Evolutionary conservation across 495 filamentous ascomycete species (phyloP).

Genomic region (Lasiosphaeria ovina): DNA sequence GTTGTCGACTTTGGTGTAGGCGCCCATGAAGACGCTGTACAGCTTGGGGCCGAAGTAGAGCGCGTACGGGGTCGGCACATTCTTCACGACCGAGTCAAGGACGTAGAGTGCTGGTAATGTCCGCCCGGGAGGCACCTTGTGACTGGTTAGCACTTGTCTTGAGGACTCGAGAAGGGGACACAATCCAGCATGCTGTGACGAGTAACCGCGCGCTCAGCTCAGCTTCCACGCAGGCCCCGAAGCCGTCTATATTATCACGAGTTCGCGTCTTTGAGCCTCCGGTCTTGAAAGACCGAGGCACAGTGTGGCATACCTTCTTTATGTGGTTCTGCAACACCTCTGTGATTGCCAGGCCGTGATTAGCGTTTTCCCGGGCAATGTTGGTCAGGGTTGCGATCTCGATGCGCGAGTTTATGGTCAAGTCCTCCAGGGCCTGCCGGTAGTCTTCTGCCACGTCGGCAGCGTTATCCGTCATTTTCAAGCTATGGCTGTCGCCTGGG

Average conservation of each 20-base stretch:
- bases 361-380: conserved; percentile 94
- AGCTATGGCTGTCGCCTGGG: background rate
- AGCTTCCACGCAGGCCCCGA: too few species aligned
- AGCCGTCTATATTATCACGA: background rate
- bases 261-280: background rate
- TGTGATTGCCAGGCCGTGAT: conserved; percentile 88
- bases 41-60: conserved; percentile 89
- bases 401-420: conserved; percentile 81
- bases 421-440: conserved; percentile 85
- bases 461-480: conserved; percentile 69
- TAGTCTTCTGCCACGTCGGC: conserved; percentile 95
- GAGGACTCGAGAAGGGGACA: conserved; percentile 1
- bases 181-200: background rate
- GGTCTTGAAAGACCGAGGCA: background rate
- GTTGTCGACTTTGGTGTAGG: conserved; percentile 82
- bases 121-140: conserved; percentile 74
- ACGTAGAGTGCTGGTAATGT: conserved; percentile 96
- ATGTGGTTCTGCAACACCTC: conserved; percentile 89
- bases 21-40: conserved; percentile 92
- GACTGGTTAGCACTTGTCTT: conserved; percentile 12
- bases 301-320: conserved; percentile 68
- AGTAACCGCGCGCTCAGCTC: too few species aligned
- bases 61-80: conserved; percentile 96
- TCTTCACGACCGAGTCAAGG: conserved; percentile 97
- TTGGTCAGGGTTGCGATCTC: conserved; percentile 95